These are phyloP conservation scores for Myxozyma sirexii DNA, from an alignment of 805 yeast genomes.

Conservation along the genomic window DNA sequence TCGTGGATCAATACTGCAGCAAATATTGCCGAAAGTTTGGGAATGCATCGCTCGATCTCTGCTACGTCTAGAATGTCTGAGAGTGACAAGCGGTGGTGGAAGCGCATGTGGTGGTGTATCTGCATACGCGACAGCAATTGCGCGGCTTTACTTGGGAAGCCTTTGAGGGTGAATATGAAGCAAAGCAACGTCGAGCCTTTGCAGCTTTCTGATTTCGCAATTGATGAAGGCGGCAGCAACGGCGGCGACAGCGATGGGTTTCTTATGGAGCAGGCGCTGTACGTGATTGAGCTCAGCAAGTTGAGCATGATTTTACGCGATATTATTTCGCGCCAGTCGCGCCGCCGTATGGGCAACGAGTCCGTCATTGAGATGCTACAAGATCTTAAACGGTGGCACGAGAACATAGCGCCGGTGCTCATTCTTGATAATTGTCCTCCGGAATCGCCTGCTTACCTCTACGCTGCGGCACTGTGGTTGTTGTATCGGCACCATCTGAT, in stretches of 20 bases:
- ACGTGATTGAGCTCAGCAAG: background rate
- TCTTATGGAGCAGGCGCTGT: no score
- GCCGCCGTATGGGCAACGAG: no score
- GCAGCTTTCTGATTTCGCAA: no score
- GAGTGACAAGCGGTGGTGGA: no score
- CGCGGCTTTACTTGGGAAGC: background rate
- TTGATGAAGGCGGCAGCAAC: no score
- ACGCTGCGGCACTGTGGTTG: conserved; percentile 16
- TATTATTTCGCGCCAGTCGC: no score
- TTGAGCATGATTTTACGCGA: conserved; percentile 1
- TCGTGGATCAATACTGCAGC: conserved; percentile 6
- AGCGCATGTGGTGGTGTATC: conserved; percentile 9
- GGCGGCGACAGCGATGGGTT: no score
- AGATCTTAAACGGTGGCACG: background rate
- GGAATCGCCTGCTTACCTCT: background rate
- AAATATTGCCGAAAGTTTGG: background rate
- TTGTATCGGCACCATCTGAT: conserved; percentile 26
- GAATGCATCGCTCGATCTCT: no score
- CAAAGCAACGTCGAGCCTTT: no score
- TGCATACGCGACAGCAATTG: background rate
- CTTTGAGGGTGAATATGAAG: background rate
- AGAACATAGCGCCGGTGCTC: background rate
- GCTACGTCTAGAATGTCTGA: no score
- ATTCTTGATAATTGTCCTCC: background rate
- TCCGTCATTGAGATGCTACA: background rate